Evolutionary conservation across 2,329 filamentous ascomycete species (phyloP), one percentile per base, ranked within the genome.

Genomic region (Nannizziopsis barbatae): DNA sequence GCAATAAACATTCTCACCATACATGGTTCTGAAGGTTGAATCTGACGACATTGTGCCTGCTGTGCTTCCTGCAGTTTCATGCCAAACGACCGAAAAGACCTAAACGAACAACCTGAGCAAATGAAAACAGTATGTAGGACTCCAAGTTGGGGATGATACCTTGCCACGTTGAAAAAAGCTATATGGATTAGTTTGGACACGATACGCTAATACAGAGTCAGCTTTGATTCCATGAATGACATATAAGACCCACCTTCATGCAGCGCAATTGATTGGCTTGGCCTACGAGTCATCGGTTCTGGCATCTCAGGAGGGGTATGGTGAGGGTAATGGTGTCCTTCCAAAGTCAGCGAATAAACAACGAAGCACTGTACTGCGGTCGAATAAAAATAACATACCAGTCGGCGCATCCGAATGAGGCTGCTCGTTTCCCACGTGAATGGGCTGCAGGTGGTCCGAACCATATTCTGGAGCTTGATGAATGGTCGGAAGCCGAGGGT

Each of bases 31-130:
- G 11, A 43, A 38, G 48, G 36, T 46, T 3, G 35, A 40, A 31
- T 39, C n/a, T 14, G 35, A 40, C 31, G 32, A 37, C 18, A 1
- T 10, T 10, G 12, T 20, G 5, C 10, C 55, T 2, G 52, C 56
- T 18, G 55, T 52, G 3, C 39, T 39, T 7, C 55, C 58, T n/a
- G 50, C 49, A 39, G 56, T 58, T 50, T 65, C 59, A 41, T 61
- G 57, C 61, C 62, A 65, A 1, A 65, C 51, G 17, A 62, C 55
- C 5, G 53, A 45, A 37, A 67, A 65, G 3, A 64, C 58, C 57
- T 53, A 32, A 27, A 14, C 5, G 7, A 33, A 46, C 18, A 12
- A 9, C 2, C 11, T 37, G 10, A 8, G 18, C 5, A 39, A 17
- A 39, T 32, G 9, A 14, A 4, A 5, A 7, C 5, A 45, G 14